These are phyloP conservation scores for Penicillium sp. DNA, from an alignment of 2,329 filamentous ascomycete species.

Conservation along the genomic window DNA sequence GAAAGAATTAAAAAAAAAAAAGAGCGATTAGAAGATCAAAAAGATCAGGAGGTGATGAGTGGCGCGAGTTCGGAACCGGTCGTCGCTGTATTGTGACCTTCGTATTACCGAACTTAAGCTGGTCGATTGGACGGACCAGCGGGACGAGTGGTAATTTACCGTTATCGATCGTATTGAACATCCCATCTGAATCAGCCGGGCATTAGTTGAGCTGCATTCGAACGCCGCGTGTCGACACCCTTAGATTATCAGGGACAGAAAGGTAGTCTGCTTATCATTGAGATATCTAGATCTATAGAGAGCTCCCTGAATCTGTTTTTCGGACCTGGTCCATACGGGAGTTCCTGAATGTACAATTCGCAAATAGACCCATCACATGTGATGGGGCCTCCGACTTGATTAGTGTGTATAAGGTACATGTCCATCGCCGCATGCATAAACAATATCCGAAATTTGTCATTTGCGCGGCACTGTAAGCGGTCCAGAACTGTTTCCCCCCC, in stretches of 20 bases:
- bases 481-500: too few relatives aligned
- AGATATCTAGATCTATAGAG: neutral
- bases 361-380: too few relatives aligned
- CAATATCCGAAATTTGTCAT: neutral
- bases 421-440: too few relatives aligned
- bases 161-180: neutral
- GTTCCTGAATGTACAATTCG: too few relatives aligned
- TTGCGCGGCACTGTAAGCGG: neutral
- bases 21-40: neutral
- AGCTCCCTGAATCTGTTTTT: too few relatives aligned
- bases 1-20: neutral
- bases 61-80: constrained; percentile 20
- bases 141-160: neutral
- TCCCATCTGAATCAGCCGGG: neutral
- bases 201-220: neutral
- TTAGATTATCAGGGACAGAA: neutral
- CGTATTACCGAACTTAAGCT: neutral
- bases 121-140: neutral
- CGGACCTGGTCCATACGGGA: too few relatives aligned
- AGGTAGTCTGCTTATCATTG: neutral
- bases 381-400: too few relatives aligned
- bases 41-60: constrained; percentile 10
- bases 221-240: neutral
- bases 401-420: too few relatives aligned
- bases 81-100: constrained; percentile 1